Evolutionary conservation across 352 stramenopile genomes (phyloP), one percentile per base, ranked within the genome.

Genomic region (Phytophthora crassamura): DNA sequence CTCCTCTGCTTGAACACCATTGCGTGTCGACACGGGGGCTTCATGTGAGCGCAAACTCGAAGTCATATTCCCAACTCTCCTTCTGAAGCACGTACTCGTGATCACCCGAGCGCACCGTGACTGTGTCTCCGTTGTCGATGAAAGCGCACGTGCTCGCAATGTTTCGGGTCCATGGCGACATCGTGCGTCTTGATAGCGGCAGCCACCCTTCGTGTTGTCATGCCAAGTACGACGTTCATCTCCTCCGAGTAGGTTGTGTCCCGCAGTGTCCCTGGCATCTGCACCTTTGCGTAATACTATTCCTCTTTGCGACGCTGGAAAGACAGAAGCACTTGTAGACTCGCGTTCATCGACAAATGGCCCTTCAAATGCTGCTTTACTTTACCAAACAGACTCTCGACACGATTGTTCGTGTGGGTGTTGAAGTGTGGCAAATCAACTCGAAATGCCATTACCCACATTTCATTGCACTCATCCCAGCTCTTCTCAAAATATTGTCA

Each of bases 1-100:
- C 32, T 38, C 3, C 14, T 52, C 53, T 52, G 51, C 41, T 22
- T 52, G 42, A 54, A 49, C 7, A 42, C 7, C 41, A 63, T 63
- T 15, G 32, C 54, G 34, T 63, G 54, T 33, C 54, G n/a, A 51
- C 8, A 63, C 43, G n/a, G n/a, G n/a, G n/a, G n/a, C n/a, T n/a
- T n/a, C n/a, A n/a, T n/a, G n/a, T n/a, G n/a, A n/a, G n/a, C n/a
- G n/a, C n/a, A n/a, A n/a, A n/a, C n/a, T n/a, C n/a, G n/a, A n/a
- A n/a, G n/a, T n/a, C n/a, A n/a, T n/a, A n/a, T n/a, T n/a, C n/a
- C n/a, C n/a, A n/a, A n/a, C n/a, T n/a, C n/a, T n/a, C n/a, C n/a
- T n/a, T n/a, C n/a, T n/a, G n/a, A n/a, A n/a, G n/a, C n/a, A n/a
- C n/a, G n/a, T n/a, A n/a, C n/a, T n/a, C n/a, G n/a, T n/a, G n/a